Evolutionary conservation across 2,329 filamentous ascomycete species (phyloP), one percentile per base, ranked within the genome.

Genomic region (Alternaria angustiovoidea): DNA sequence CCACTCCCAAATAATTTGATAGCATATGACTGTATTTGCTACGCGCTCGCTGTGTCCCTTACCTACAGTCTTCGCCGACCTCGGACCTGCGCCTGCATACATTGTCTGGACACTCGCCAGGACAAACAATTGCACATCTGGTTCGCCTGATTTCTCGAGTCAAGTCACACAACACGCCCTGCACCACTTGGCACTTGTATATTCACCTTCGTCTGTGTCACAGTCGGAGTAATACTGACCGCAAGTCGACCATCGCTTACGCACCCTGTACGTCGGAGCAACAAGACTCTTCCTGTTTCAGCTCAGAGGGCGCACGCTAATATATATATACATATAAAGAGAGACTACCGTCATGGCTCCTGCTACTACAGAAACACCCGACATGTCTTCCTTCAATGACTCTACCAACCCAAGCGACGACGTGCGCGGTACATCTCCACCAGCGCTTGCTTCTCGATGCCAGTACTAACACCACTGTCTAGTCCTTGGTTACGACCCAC

Each of bases 401-500:
- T 62, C 72, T 28, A 70, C 73, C 52, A 63, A 77, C 63, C 71
- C 78, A 49, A 80, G 77, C 67, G 84, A 85, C 74, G 84, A 86
- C 72, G 83, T 85, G 69, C 83, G 84, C 76, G 82, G 84, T 85
- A 81, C 54, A 61, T 42, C 24, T 22, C 41, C 57, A 46, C 32
- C 22, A 41, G 32, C 26, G 20, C 3, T 22, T 14, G 6, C 24
- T 26, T 22, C 36, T n/a, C 44, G 22, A 16, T 26, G 26, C 30
- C 42, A 36, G 7, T 65, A 39, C 68, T 75, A 46, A 70, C 52
- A 43, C 26, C 28, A 48, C 28, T 26, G 22, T 38, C 18, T 67
- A 97, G 94, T 97, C 81, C 84, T 96, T 77, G 93, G 93, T 70
- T 94, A 97, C 85, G 94, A 97, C 81, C 93, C 94, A 75, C 84